Conservation (phyloP, 805 yeast species). For the Brettanomyces sp. region DNA sequence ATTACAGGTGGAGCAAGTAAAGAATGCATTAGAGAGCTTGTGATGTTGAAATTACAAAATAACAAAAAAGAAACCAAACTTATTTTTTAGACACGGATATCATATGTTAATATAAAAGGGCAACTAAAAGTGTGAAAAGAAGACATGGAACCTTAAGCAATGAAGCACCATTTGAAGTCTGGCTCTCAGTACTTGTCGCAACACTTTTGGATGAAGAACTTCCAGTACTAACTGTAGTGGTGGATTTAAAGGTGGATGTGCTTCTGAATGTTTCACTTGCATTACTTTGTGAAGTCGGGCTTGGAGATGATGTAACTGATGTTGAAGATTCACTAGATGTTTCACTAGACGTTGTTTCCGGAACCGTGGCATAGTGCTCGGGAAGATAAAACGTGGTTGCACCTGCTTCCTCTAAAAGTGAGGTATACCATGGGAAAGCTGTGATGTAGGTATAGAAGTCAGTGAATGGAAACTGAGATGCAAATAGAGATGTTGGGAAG, state of each 20-base stretch:
- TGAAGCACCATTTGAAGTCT: not conserved
- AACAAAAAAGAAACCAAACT: not conserved
- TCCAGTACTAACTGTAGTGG: not conserved
- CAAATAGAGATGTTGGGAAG: constrained; percentile 18
- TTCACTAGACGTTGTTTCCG: not conserved
- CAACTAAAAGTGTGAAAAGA: not conserved
- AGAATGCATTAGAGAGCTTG: not conserved
- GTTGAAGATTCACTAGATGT: not conserved
- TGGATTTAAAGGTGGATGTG: not conserved
- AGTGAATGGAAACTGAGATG: constrained; percentile 23
- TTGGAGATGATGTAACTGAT: not conserved
- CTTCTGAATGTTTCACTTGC: too few relatives aligned
- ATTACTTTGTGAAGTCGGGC: too few relatives aligned
- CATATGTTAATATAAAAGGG: not conserved
- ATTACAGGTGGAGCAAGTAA: not conserved
- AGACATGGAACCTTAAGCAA: constrained; percentile 2
- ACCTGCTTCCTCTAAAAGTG: constrained; percentile 17
- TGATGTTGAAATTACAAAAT: not conserved
- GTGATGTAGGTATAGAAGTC: constrained; percentile 23
- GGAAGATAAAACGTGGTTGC: constrained; percentile 21
- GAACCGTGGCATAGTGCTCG: constrained; percentile 16
- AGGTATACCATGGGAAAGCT: constrained; percentile 26
- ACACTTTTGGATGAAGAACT: not conserved
- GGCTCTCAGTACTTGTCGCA: not conserved
- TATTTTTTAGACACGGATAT: too few relatives aligned